Conservation (phyloP, 257 asterid genomes). For the Scutellaria baicalensis region DNA sequence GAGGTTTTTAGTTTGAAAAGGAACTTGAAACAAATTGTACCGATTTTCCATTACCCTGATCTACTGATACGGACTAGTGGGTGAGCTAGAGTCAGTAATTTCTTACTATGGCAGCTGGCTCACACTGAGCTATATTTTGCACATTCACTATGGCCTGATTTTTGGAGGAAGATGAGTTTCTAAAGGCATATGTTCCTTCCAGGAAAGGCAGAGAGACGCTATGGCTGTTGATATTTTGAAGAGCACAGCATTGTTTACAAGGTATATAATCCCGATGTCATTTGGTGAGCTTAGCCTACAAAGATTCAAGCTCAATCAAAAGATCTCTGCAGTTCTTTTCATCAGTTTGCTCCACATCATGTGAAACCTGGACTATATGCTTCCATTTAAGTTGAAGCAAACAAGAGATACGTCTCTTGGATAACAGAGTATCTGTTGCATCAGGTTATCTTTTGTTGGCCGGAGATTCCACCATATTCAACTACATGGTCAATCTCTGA, state of each 20-base stretch:
- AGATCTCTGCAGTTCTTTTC: background rate
- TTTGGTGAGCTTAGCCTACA: background rate
- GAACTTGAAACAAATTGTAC: slow-evolving; percentile 51
- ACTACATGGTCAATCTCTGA: background rate
- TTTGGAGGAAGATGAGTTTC: slow-evolving; percentile 48
- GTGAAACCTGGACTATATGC: background rate
- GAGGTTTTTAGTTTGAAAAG: slow-evolving; percentile 29
- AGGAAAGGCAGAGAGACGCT: slow-evolving; percentile 52
- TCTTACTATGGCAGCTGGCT: slow-evolving; percentile 70
- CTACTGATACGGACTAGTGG: slow-evolving; percentile 66
- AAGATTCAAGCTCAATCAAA: background rate
- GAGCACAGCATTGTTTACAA: background rate
- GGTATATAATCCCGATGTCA: background rate
- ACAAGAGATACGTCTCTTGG: background rate
- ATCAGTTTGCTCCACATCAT: background rate
- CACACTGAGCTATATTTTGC: slow-evolving; percentile 49
- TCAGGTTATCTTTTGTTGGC: background rate
- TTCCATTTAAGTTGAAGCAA: background rate
- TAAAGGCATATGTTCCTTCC: slow-evolving; percentile 44
- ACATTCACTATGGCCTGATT: slow-evolving; percentile 54
- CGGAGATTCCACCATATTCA: background rate
- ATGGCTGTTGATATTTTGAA: slow-evolving; percentile 23
- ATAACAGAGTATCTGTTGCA: background rate
- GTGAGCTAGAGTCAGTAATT: slow-evolving; percentile 58
- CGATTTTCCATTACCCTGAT: slow-evolving; percentile 44